A percentile compares a stretch with the other conserved stretches of the same genome.
Evolutionary conservation across 768 basidiomycete species (phyloP).

Genomic region (Pisolithus marmoratus): DNA sequence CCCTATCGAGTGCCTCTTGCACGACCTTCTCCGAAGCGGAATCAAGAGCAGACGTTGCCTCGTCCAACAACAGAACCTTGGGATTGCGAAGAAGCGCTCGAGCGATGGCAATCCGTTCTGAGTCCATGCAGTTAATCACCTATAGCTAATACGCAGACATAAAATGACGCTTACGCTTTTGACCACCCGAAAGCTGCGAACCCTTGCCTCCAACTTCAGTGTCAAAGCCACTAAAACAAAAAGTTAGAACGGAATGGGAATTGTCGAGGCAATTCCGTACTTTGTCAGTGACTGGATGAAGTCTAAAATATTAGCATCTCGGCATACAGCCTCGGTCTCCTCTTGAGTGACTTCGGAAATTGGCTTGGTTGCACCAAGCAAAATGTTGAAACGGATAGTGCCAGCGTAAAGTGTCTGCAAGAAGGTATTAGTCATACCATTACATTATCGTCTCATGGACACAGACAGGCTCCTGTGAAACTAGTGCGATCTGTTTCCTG

Average conservation of each 20-base stretch:
- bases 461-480: slow-evolving; percentile 76
- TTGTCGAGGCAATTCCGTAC: slow-evolving; percentile 35
- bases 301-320: slow-evolving; percentile 85
- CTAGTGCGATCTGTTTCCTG: slow-evolving; percentile 81
- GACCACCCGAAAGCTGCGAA: slow-evolving; percentile 42
- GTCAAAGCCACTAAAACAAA: slow-evolving; percentile 27
- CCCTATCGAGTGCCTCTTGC: slow-evolving; percentile 88
- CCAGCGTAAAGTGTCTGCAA: slow-evolving; percentile 76
- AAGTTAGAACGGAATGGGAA: slow-evolving; percentile 33
- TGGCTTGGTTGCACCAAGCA: slow-evolving; percentile 80
- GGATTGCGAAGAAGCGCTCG: slow-evolving; percentile 89
- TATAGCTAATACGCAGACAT: neutral
- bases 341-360: slow-evolving; percentile 74
- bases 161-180: slow-evolving; percentile 56
- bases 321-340: slow-evolving; percentile 81
- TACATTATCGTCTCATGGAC: slow-evolving; percentile 4
- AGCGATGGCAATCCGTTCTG: slow-evolving; percentile 77
- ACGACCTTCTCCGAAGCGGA: slow-evolving; percentile 92
- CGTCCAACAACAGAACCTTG: slow-evolving; percentile 81
- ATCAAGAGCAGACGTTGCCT: slow-evolving; percentile 89
- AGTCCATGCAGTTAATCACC: neutral
- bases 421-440: neutral
- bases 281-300: slow-evolving; percentile 82
- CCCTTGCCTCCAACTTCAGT: too few relatives aligned
- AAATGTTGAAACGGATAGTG: slow-evolving; percentile 84